phyloP scores from a whole-genome alignment of 768 basidiomycete species.

The Suillus weaverae region DNA sequence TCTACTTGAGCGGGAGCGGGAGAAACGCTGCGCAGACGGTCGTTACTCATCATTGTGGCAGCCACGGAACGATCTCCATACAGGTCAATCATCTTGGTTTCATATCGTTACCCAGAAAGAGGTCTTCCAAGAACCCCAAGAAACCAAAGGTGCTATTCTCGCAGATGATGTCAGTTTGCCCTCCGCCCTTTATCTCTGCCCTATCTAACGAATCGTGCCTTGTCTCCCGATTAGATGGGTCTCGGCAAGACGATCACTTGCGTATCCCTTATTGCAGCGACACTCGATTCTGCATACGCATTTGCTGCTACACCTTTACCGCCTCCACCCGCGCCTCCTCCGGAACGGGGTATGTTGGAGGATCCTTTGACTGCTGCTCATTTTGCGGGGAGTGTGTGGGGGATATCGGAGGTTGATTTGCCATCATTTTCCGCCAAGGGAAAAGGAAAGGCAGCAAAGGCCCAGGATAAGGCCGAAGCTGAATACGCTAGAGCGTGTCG shows the following conservation, averaged over 20 bases:
- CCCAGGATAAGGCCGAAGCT: conserved; percentile 70
- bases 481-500: conserved; percentile 69
- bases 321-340: conserved; percentile 40
- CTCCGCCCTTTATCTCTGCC: conserved; percentile 12
- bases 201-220: conserved; percentile 18
- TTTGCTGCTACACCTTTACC: conserved; percentile 64
- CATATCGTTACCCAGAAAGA: conserved; percentile 86
- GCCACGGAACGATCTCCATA: conserved; percentile 47
- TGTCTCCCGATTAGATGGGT: conserved; percentile 71
- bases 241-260: conserved; percentile 97
- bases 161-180: conserved; percentile 86
- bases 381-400: conserved; percentile 81
- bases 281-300: conserved; percentile 63
- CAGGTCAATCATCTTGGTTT: conserved; percentile 59
- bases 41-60: conserved; percentile 76
- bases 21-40: conserved; percentile 57
- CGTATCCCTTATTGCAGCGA: conserved; percentile 89
- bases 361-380: conserved; percentile 48
- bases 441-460: conserved; percentile 64
- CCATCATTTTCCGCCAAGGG: conserved; percentile 45
- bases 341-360: conserved; percentile 34
- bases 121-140: conserved; percentile 59
- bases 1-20: conserved; percentile 83
- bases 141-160: conserved; percentile 85
- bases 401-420: conserved; percentile 62